Evolutionary conservation across 768 basidiomycete species (phyloP).

Genomic region (Mycena kentingensis): DNA sequence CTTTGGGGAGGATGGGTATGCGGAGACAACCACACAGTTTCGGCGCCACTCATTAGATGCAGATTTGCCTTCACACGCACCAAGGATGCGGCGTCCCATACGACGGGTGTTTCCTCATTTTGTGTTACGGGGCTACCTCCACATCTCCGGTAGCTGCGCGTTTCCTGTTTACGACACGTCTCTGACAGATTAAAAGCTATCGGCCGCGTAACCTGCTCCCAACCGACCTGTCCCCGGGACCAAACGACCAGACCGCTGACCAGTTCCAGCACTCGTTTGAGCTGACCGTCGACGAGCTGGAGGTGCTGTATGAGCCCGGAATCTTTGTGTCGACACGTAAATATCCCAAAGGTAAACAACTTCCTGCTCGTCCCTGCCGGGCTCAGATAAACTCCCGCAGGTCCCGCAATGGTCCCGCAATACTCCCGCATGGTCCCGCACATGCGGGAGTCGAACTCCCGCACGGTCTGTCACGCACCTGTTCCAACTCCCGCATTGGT

Average conservation of each 20-base stretch:
- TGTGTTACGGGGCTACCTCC: constrained; percentile 1
- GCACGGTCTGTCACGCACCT: too few relatives aligned
- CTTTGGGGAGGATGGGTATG: constrained; percentile 5
- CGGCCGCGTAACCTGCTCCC: constrained; percentile 1
- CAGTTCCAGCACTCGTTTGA: not conserved
- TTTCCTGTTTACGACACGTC: not conserved
- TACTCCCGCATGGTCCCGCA: too few relatives aligned
- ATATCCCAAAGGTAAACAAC: not conserved
- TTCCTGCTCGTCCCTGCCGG: too few relatives aligned
- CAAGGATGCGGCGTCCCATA: not conserved
- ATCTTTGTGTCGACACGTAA: constrained; percentile 4
- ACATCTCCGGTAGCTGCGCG: not conserved
- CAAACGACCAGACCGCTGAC: not conserved
- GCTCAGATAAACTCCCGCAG: too few relatives aligned
- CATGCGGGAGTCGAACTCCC: too few relatives aligned
- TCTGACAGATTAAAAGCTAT: not conserved
- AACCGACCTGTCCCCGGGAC: not conserved
- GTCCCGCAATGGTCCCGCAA: too few relatives aligned
- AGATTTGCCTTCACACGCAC: constrained; percentile 1
- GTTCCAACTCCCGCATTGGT: too few relatives aligned
- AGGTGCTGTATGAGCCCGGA: not conserved
- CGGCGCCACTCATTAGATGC: not conserved
- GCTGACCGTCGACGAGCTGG: not conserved
- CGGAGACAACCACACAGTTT: not conserved
- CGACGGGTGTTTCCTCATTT: not conserved